These are phyloP conservation scores for Lipomyces kockii DNA, from an alignment of 805 yeast genomes.

Conservation along the genomic window DNA sequence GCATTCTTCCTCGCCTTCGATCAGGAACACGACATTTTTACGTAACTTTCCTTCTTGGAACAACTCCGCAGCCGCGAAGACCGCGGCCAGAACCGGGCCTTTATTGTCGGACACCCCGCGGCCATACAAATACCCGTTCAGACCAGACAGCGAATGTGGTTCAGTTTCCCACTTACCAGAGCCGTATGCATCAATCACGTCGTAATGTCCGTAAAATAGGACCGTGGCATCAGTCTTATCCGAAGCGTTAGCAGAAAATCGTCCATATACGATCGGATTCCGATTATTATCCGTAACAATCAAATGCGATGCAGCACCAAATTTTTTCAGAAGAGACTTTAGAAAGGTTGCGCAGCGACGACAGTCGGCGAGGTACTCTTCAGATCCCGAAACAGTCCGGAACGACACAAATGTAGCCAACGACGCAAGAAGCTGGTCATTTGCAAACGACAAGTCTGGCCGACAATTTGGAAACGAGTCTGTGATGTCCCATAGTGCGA, in stretches of 20 bases:
- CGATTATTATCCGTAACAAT: constrained; percentile 71
- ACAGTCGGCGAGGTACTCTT: constrained; percentile 72
- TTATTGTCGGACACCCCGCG: constrained; percentile 95
- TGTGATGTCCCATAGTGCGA: constrained; percentile 68
- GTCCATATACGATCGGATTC: constrained; percentile 84
- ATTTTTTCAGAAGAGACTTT: constrained; percentile 59
- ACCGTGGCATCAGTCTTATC: constrained; percentile 45
- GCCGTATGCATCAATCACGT: constrained; percentile 80
- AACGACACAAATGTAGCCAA: constrained; percentile 66
- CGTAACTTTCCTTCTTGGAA: constrained; percentile 55
- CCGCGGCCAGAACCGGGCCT: constrained; percentile 87
- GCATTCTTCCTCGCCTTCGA: constrained; percentile 96
- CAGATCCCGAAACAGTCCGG: constrained; percentile 77
- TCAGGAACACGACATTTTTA: constrained; percentile 76
- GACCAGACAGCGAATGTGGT: constrained; percentile 76
- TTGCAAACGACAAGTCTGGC: constrained; percentile 47
- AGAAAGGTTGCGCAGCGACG: constrained; percentile 84
- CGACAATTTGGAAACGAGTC: constrained; percentile 20
- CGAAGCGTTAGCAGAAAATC: constrained; percentile 53
- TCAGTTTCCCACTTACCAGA: constrained; percentile 71
- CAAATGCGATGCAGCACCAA: constrained; percentile 69
- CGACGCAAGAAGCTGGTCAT: constrained; percentile 67
- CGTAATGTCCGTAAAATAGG: constrained; percentile 95
- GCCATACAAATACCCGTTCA: constrained; percentile 84
- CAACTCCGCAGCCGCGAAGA: constrained; percentile 82